Conservation (phyloP, 2,329 filamentous ascomycete species). For the Erysiphe pulchra region DNA sequence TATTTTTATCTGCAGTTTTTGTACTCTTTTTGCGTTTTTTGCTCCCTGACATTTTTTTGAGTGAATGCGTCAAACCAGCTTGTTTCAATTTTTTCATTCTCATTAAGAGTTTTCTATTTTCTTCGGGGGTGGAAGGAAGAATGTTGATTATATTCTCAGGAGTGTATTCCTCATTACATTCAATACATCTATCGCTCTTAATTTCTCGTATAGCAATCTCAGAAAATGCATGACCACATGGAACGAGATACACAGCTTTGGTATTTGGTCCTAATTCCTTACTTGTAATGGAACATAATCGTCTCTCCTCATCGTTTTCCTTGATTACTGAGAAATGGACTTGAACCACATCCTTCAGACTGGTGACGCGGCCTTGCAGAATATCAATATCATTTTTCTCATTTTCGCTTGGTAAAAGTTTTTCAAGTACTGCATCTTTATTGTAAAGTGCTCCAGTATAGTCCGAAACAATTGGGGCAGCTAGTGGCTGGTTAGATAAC, state of each 20-base stretch:
- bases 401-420: slow-evolving; percentile 28
- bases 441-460: slow-evolving; percentile 70
- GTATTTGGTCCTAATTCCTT: slow-evolving; percentile 60
- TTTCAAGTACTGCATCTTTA: slow-evolving; percentile 67
- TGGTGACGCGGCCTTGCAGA: slow-evolving; percentile 39
- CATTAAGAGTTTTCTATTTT: slow-evolving; percentile 39
- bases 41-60: slow-evolving; percentile 52
- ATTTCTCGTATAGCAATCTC: slow-evolving; percentile 67
- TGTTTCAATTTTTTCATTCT: slow-evolving; percentile 44
- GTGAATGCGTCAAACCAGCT: slow-evolving; percentile 53
- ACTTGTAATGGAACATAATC: slow-evolving; percentile 67
- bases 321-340: slow-evolving; percentile 40
- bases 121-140: slow-evolving; percentile 41
- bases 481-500: slow-evolving; percentile 53
- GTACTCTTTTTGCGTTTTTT: slow-evolving; percentile 40
- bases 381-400: slow-evolving; percentile 31
- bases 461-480: slow-evolving; percentile 50
- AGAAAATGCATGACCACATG: slow-evolving; percentile 85
- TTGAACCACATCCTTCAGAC: slow-evolving; percentile 65
- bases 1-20: slow-evolving; percentile 9
- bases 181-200: slow-evolving; percentile 32
- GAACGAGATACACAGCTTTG: slow-evolving; percentile 71
- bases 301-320: slow-evolving; percentile 25
- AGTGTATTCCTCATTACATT: slow-evolving; percentile 55
- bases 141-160: slow-evolving; percentile 61